Evolutionary conservation across 2,329 filamentous ascomycete species (phyloP).

Genomic region (Niveomyces coronatus): DNA sequence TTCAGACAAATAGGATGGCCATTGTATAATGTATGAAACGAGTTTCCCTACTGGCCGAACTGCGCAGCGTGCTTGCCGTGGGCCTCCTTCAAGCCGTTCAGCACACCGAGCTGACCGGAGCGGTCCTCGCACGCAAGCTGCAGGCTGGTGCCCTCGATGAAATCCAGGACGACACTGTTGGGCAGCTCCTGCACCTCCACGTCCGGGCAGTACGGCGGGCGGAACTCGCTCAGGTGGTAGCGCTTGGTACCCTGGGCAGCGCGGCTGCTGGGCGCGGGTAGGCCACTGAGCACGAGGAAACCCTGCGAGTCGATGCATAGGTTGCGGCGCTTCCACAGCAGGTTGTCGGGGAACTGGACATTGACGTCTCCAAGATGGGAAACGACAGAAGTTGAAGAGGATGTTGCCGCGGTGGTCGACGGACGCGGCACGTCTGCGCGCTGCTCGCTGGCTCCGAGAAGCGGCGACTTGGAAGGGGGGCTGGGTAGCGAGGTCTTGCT

Average conservation of each 20-base stretch:
- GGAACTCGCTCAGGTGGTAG: slow-evolving; percentile 81
- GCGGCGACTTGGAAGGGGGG: slow-evolving; percentile 13
- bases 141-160: slow-evolving; percentile 49
- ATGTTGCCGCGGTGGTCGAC: slow-evolving; percentile 20
- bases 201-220: slow-evolving; percentile 69
- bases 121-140: slow-evolving; percentile 56
- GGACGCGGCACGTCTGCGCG: slow-evolving; percentile 17
- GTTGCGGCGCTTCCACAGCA: slow-evolving; percentile 91
- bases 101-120: slow-evolving; percentile 42
- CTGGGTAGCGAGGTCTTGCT: slow-evolving; percentile 25
- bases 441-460: slow-evolving; percentile 21
- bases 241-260: slow-evolving; percentile 49
- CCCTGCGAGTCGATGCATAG: slow-evolving; percentile 78
- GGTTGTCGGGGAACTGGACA: slow-evolving; percentile 90
- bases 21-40: no score
- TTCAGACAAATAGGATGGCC: no score
- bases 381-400: slow-evolving; percentile 34
- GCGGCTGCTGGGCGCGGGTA: slow-evolving; percentile 43
- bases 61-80: slow-evolving; percentile 23
- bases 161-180: slow-evolving; percentile 62
- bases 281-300: slow-evolving; percentile 64
- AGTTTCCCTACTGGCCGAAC: slow-evolving; percentile 19
- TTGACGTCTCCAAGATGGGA: slow-evolving; percentile 83
- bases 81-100: slow-evolving; percentile 32
- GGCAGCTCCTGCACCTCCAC: slow-evolving; percentile 88